phyloP scores from a whole-genome alignment of 352 stramenopile genomes.

The Globisporangium acanthophoron region DNA sequence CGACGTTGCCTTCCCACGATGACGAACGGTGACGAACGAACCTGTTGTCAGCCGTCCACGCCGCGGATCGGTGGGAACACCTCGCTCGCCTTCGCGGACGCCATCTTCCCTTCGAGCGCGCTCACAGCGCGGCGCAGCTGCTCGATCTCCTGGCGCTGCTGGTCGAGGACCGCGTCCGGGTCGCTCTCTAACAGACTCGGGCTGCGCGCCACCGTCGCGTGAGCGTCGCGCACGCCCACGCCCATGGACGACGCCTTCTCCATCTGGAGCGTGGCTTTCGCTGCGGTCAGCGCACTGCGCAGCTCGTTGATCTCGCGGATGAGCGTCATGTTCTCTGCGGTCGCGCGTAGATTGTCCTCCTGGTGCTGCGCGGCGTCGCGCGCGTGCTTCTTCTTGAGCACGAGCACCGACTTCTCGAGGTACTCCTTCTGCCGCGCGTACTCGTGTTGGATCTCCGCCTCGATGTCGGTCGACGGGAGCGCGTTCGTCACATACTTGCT shows the following conservation, averaged over 20 bases:
- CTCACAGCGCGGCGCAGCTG: constrained; percentile 76
- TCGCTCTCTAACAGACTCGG: constrained; percentile 25
- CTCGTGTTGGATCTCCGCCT: constrained; percentile 73
- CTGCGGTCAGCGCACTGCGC: constrained; percentile 56
- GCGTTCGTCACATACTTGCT: constrained; percentile 62
- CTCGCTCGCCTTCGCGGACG: constrained; percentile 8
- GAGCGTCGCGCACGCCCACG: no score
- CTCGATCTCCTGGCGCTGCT: constrained; percentile 62
- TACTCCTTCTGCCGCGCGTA: constrained; percentile 92
- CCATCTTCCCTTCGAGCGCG: constrained; percentile 64
- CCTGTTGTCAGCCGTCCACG: constrained; percentile 23
- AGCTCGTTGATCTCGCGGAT: constrained; percentile 93
- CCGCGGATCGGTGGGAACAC: constrained; percentile 42
- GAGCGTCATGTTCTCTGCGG: constrained; percentile 86
- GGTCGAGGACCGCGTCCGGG: constrained; percentile 44
- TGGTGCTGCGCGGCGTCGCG: constrained; percentile 69
- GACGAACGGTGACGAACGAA: no score
- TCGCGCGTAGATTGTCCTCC: constrained; percentile 52
- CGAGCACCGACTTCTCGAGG: constrained; percentile 89
- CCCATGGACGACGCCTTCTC: constrained; percentile 33
- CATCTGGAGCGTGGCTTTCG: constrained; percentile 81
- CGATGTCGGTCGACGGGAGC: constrained; percentile 37
- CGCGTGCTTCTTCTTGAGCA: constrained; percentile 84
- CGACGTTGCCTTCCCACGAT: neutral
- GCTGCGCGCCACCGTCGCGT: constrained; percentile 9